These are phyloP conservation scores for Imleria badia DNA, from an alignment of 768 basidiomycete species.

Conservation along the genomic window DNA sequence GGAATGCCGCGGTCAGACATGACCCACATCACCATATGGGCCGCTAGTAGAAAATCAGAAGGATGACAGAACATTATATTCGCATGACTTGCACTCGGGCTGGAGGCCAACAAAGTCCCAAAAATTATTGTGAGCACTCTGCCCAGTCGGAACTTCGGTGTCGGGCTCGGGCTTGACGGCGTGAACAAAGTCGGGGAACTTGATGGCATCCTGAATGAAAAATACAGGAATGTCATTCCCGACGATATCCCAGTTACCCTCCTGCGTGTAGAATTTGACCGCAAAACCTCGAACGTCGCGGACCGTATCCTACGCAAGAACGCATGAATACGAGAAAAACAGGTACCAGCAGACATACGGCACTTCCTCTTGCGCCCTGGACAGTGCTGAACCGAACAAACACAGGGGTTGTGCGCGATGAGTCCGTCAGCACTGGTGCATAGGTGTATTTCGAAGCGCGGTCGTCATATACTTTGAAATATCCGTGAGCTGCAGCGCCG, in stretches of 20 bases:
- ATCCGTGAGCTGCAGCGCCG: slow-evolving; percentile 78
- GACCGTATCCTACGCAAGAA: slow-evolving; percentile 56
- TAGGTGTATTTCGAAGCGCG: slow-evolving; percentile 68
- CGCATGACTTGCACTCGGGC: slow-evolving; percentile 50
- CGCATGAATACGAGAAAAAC: not conserved
- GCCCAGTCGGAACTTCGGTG: slow-evolving; percentile 72
- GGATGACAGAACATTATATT: not conserved
- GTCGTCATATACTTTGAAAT: slow-evolving; percentile 73
- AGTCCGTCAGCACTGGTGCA: slow-evolving; percentile 71
- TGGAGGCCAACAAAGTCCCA: slow-evolving; percentile 82
- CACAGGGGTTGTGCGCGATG: slow-evolving; percentile 68
- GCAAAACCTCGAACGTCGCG: slow-evolving; percentile 90
- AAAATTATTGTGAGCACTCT: slow-evolving; percentile 78
- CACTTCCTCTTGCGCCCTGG: slow-evolving; percentile 76
- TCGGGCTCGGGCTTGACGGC: slow-evolving; percentile 85
- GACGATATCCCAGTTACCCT: slow-evolving; percentile 88
- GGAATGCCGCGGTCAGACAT: slow-evolving; percentile 87
- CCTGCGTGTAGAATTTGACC: slow-evolving; percentile 75
- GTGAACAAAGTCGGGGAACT: slow-evolving; percentile 86
- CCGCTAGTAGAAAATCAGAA: slow-evolving; percentile 39
- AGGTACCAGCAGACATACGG: slow-evolving; percentile 45
- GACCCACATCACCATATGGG: slow-evolving; percentile 80
- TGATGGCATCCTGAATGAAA: slow-evolving; percentile 78
- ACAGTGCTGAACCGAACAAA: slow-evolving; percentile 90
- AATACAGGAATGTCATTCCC: slow-evolving; percentile 84